These are phyloP conservation scores for Miscanthus lutarioriparius DNA, from an alignment of 176 grass and related monocot genomes.

Conservation along the genomic window DNA sequence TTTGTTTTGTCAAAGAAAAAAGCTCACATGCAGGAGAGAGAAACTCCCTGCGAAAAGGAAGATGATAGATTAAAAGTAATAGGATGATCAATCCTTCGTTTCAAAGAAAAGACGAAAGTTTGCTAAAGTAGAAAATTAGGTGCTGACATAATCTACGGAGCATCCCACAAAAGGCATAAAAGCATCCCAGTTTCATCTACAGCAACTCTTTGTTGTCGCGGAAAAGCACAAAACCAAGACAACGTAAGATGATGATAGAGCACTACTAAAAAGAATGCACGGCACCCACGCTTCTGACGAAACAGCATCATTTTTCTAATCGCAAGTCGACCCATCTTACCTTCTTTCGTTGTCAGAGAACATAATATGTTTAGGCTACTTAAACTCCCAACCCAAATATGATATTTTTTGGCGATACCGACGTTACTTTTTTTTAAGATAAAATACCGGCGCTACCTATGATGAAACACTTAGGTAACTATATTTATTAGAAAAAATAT, in stretches of 20 bases:
- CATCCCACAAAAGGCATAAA: background rate
- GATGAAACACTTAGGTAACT: too few species aligned
- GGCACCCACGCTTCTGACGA: background rate
- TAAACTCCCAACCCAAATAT: background rate
- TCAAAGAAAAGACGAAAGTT: background rate
- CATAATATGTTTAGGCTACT: background rate
- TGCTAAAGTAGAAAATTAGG: background rate
- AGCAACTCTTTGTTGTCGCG: background rate
- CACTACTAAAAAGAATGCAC: background rate
- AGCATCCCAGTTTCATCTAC: background rate
- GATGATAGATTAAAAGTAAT: background rate
- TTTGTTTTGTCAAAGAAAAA: background rate
- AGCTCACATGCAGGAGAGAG: background rate
- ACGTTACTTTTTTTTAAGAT: background rate
- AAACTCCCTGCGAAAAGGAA: background rate
- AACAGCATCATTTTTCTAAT: background rate
- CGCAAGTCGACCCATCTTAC: background rate
- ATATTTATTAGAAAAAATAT: background rate
- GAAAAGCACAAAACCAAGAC: background rate
- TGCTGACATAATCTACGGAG: background rate
- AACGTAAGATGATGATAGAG: background rate
- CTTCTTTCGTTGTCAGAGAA: background rate
- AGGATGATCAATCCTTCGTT: background rate
- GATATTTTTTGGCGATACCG: background rate
- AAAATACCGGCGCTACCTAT: background rate